Evolutionary conservation across 2,329 filamentous ascomycete genomes (phyloP), one percentile per base, ranked within the genome.

Genomic region (Neonectria hederae): DNA sequence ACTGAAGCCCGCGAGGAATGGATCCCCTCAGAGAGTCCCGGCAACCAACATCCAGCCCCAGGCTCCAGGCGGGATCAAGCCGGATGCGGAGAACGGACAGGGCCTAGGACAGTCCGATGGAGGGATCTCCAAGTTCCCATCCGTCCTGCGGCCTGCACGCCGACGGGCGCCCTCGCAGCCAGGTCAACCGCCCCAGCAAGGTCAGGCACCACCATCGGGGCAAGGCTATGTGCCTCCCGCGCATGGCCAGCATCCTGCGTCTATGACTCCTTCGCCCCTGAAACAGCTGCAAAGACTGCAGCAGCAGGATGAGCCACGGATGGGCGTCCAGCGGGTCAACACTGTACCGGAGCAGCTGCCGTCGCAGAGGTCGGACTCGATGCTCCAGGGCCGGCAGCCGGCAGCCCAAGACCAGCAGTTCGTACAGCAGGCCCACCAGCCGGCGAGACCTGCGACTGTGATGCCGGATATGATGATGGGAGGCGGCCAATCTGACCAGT

Each of bases 191-290:
- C 45, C 58, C 19, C 60, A 56, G 21, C 54, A 35, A 21, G 53
- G n/a, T 6, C 61, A 43, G 45, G 35, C 43, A 21, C 59, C 55
- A 1, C 54, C 45, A 1, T 63, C 65, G 21, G 69, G 59, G 4
- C 69, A 70, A 49, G 57, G 62, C 1, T 74, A 74, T 14, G 64
- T 69, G 35, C 72, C 72, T 8, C 72, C 72, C 4, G 53, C 51
- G 35, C 69, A 67, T 19, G 72, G 72, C 3, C 64, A 67, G 32
- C 70, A 74, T 35, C 72, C 68, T 5, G 56, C 66, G 2, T 72
- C 70, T 2, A 74, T 74, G 72, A 74, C 72, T 2, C 72, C 72
- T 4, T 71, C 72, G 1, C 69, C 69, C 1, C 46, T 65, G 10
- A 32, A 56, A 28, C 70, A 65, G 19, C 67, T 67, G 26, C 68